Percentiles rank a stretch among this genome's conserved stretches.
Evolutionary conservation across 2,329 filamentous ascomycete species (phyloP).

Genomic region (Emergomyces orientalis): DNA sequence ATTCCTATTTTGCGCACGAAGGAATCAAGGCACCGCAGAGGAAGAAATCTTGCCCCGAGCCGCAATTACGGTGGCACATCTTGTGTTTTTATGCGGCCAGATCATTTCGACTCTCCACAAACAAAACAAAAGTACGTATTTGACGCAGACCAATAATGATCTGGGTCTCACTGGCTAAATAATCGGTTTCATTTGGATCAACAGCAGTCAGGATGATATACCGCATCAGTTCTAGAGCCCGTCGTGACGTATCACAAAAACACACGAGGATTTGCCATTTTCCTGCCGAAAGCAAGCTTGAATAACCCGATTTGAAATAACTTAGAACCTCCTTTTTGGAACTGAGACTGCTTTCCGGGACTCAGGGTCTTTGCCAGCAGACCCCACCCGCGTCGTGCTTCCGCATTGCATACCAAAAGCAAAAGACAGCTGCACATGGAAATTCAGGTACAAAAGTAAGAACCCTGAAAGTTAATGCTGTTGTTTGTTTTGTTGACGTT

Average conservation of each 20-base stretch:
- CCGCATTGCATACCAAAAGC: neutral
- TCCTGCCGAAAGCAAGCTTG: neutral
- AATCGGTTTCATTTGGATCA: neutral
- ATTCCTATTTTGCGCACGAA: neutral
- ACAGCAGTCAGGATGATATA: neutral
- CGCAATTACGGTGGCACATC: neutral
- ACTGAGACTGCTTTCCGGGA: neutral
- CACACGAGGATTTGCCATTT: neutral
- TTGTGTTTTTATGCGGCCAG: neutral
- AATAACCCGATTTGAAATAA: neutral
- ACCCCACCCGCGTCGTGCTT: neutral
- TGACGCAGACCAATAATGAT: neutral
- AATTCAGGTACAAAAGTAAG: neutral
- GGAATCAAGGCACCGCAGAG: neutral
- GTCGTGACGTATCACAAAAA: neutral
- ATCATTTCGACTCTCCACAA: neutral
- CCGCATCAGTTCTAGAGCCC: neutral
- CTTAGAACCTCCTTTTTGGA: neutral
- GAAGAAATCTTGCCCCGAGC: neutral
- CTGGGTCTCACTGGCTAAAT: neutral
- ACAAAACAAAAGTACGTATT: neutral
- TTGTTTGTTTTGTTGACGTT: too few relatives aligned
- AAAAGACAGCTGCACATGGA: too few relatives aligned
- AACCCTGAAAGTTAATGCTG: neutral
- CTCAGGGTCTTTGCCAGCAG: neutral